Evolutionary conservation across 2,329 filamentous ascomycete species (phyloP).

Genomic region (Exophiala calicioides): DNA sequence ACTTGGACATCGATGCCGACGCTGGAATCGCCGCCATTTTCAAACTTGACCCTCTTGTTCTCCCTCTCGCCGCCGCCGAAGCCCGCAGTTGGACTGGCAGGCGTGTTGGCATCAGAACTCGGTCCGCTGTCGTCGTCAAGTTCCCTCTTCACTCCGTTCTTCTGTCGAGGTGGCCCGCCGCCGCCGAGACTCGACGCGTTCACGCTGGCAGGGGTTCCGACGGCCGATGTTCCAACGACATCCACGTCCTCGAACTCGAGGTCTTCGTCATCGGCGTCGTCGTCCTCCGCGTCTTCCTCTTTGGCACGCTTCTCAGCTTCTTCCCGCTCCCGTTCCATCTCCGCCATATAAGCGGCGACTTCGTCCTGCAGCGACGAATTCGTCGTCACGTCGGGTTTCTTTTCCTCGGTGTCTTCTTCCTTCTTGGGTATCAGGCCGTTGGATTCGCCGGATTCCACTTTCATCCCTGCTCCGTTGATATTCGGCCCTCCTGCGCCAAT

Average conservation of each 20-base stretch:
- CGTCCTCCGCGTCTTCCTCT: constrained; percentile 29
- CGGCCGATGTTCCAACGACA: constrained; percentile 16
- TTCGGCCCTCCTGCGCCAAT: constrained; percentile 22
- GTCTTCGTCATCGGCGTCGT: constrained; percentile 30
- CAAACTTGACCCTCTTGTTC: constrained; percentile 27
- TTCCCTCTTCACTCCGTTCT: constrained; percentile 29
- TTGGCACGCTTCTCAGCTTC: constrained; percentile 23
- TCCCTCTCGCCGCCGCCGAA: constrained; percentile 8
- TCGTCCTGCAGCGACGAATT: constrained; percentile 21
- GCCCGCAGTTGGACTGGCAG: too few relatives aligned
- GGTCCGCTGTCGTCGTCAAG: constrained; percentile 21
- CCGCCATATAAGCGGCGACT: constrained; percentile 24
- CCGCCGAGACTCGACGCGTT: neutral
- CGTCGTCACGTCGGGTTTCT: constrained; percentile 23
- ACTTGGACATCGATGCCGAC: constrained; percentile 9
- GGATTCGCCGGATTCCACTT: constrained; percentile 7
- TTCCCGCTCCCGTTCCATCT: constrained; percentile 27
- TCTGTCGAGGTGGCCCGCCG: constrained; percentile 6
- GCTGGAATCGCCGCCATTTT: constrained; percentile 15
- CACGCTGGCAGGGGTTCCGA: constrained; percentile 22
- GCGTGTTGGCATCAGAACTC: constrained; percentile 26
- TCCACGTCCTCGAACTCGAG: constrained; percentile 31
- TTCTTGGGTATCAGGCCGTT: constrained; percentile 13
- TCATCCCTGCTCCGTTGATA: constrained; percentile 13
- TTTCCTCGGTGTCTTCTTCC: constrained; percentile 28